Base-by-base conservation (phyloP, 2,329 filamentous ascomycete species). In the Scleromitrula shiraiana region DNA sequence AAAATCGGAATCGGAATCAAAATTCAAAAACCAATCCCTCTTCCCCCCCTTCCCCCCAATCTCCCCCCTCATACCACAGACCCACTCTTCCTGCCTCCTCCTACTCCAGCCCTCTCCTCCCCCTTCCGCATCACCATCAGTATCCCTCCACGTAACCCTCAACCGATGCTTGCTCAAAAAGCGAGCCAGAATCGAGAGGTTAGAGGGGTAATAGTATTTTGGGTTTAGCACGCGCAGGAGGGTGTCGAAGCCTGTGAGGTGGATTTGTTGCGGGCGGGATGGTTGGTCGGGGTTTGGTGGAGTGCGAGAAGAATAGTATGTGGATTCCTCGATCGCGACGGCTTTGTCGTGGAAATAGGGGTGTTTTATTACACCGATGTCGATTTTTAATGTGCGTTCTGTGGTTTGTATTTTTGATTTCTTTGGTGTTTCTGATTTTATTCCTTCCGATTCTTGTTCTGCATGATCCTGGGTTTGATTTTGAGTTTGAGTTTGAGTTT, bases 311-410 rank as follows among this genome's bases (percentile, higher is more conserved):
- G n/a, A n/a, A n/a, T n/a, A n/a, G n/a, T n/a, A n/a, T n/a, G 68
- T 67, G 0, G 65, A 64, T 7, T 63, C 59, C 0, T 70, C 67
- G 23, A 90, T 79, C 1, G 77, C 78, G 10, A 60, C 56, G 7
- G 79, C 78, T 67, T 91, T 91, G 59, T 83, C 80, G 50, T 79
- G 78, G 58, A 91, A 93, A 62, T 83, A 89, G 0, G 86, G 82
- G 58, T 77, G 72, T 29, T n/a, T n/a, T n/a, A n/a, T n/a, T n/a
- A n/a, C n/a, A n/a, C n/a, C n/a, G n/a, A n/a, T n/a, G n/a, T n/a
- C n/a, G n/a, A n/a, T n/a, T n/a, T n/a, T n/a, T n/a, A n/a, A n/a
- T n/a, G n/a, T n/a, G n/a, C n/a, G n/a, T n/a, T n/a, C n/a, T n/a
- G n/a, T n/a, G n/a, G n/a, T n/a, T n/a, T n/a, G n/a, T n/a, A n/a